phyloP scores from a whole-genome alignment of 2,329 filamentous ascomycete genomes.

The Ophiostoma piceae region DNA sequence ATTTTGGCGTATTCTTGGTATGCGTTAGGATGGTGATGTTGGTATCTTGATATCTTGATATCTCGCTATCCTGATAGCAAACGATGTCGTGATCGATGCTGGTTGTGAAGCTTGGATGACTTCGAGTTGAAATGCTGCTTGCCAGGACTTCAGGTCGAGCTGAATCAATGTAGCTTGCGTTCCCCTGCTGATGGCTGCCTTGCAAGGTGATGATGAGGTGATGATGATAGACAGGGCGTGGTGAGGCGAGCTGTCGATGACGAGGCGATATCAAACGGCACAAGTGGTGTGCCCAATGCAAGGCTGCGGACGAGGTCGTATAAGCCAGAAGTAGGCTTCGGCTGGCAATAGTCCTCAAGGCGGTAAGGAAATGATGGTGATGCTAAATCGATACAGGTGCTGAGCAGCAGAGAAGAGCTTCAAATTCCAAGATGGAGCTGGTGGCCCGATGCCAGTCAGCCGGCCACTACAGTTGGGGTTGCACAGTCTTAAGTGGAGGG shows the following conservation, averaged over 20 bases:
- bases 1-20: conserved; percentile 34
- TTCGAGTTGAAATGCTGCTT: no score
- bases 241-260: background rate
- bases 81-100: background rate
- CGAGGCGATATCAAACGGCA: background rate
- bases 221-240: no score
- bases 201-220: no score
- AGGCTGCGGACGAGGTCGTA: background rate
- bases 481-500: conserved; percentile 1
- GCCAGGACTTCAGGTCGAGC: no score
- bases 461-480: background rate
- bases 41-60: background rate
- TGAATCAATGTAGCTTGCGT: no score
- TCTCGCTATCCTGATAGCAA: background rate
- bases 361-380: no score
- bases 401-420: background rate
- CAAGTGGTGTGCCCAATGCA: background rate
- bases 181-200: no score
- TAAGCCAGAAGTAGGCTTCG: background rate
- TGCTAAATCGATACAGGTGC: background rate
- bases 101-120: background rate
- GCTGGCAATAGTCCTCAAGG: background rate
- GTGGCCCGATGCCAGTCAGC: background rate
- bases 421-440: background rate
- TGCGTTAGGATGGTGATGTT: background rate